Evolutionary conservation across 495 filamentous ascomycete species (phyloP), one percentile per base, ranked within the genome.

Genomic region (Thermochaetoides thermophila): DNA sequence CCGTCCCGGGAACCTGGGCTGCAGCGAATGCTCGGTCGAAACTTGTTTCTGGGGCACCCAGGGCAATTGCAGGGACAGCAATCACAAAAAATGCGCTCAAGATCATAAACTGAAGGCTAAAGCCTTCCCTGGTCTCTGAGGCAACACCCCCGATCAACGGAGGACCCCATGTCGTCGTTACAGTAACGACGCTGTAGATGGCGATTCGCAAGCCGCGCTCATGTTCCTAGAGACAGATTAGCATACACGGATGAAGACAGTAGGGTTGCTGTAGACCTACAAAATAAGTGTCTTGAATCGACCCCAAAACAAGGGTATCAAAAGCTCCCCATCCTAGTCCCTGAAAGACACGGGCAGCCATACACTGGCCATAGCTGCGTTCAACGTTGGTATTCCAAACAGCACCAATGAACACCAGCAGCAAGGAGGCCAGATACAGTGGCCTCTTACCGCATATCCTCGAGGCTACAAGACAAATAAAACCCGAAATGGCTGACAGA

Each of bases 261-360:
- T 13, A 8, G 13, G 26, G 23, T 8, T 18, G 27, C n/a, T 17
- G 5, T 20, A 8, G 18, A 44, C 62, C 49, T 42, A 70, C 66
- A 42, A 66, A 69, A 40, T 56, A 71, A 1, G 63, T 64, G 37
- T 71, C 66, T 27, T 62, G 53, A 22, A 71, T 63, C 1, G 55
- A 60, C 11, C 53, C 53, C 15, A 58, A 39, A 2, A 65, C 53
- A 22, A 71, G 44, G 6, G 57, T 55, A 37, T 71, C 66, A 26
- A 67, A 63, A 16, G 56, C 53, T 18, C 66, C 66, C 66, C 66
- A 71, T n/a, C 61, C 65, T 7, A 68, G 17, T 7, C 63, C 63
- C 36, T 69, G 64, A 12, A 69, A 59, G 13, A 66, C 42, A 19
- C 66, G 47, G 11, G 63, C 60, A 4, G 59, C 49, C 63, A 69